phyloP scores from a whole-genome alignment of 148 eudicot genomes.

The Silene latifolia region DNA sequence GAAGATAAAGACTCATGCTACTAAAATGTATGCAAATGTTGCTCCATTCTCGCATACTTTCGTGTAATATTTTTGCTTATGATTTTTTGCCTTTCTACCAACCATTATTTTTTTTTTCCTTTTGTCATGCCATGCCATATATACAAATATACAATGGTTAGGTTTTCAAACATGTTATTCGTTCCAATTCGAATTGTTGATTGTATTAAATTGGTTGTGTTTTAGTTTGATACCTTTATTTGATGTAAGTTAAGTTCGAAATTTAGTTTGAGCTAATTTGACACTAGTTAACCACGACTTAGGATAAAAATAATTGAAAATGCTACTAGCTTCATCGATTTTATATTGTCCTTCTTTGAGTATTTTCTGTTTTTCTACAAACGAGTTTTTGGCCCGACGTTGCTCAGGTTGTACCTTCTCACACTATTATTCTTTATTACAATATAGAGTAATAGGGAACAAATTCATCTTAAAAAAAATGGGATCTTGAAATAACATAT shows the following conservation, averaged over 20 bases:
- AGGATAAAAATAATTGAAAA: not conserved
- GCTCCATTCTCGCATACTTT: not conserved
- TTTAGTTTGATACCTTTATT: not conserved
- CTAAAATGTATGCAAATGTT: not conserved
- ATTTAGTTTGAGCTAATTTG: not conserved
- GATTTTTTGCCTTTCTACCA: not conserved
- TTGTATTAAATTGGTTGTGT: not conserved
- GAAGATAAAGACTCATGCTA: constrained; percentile 6
- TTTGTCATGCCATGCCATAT: constrained; percentile 1
- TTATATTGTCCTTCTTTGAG: not conserved
- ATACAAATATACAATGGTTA: no score
- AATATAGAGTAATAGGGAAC: not conserved
- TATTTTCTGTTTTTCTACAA: not conserved
- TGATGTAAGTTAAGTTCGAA: not conserved
- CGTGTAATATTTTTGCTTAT: not conserved
- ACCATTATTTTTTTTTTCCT: not conserved
- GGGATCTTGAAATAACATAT: not conserved
- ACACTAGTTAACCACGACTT: not conserved
- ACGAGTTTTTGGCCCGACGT: not conserved
- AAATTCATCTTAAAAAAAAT: not conserved
- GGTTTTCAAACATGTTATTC: no score
- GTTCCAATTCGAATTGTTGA: not conserved
- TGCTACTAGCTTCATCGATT: not conserved
- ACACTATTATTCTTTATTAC: not conserved
- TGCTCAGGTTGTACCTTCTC: not conserved